phyloP scores from a whole-genome alignment of 352 stramenopile species.

The Nothophytophthora sp. region DNA sequence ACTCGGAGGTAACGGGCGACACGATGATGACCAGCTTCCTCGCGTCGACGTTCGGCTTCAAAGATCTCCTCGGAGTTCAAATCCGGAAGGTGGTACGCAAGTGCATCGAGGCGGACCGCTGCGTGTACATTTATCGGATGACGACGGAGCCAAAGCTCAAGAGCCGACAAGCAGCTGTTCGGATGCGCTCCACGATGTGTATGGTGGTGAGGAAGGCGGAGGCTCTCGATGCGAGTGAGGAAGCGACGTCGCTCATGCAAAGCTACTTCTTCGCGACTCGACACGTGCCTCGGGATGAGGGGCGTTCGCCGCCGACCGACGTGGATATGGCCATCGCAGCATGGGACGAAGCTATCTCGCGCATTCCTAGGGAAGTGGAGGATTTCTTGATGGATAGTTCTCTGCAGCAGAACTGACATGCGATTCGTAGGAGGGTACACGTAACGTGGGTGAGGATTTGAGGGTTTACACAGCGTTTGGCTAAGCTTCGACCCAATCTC shows the following conservation, averaged over 20 bases:
- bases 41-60: neutral
- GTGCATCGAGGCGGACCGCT: neutral
- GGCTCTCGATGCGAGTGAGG: neutral
- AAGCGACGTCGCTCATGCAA: constrained; percentile 2
- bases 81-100: constrained; percentile 3
- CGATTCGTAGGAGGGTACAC: no score
- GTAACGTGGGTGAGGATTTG: no score
- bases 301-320: neutral
- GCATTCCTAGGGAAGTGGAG: constrained; percentile 3
- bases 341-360: constrained; percentile 7
- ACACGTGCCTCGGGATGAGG: neutral
- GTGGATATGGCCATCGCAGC: constrained; percentile 2
- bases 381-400: neutral
- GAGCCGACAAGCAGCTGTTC: neutral
- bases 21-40: neutral
- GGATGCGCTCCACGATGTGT: neutral
- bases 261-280: constrained; percentile 7
- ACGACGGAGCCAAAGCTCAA: constrained; percentile 1
- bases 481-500: no score
- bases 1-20: neutral
- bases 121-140: neutral
- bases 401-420: neutral
- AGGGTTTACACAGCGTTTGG: no score
- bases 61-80: neutral
- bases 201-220: neutral